A percentile compares a stretch with the other conserved stretches of the same genome.
Evolutionary conservation across 805 yeast species (phyloP).

Genomic region (Barnettozyma vustinii): DNA sequence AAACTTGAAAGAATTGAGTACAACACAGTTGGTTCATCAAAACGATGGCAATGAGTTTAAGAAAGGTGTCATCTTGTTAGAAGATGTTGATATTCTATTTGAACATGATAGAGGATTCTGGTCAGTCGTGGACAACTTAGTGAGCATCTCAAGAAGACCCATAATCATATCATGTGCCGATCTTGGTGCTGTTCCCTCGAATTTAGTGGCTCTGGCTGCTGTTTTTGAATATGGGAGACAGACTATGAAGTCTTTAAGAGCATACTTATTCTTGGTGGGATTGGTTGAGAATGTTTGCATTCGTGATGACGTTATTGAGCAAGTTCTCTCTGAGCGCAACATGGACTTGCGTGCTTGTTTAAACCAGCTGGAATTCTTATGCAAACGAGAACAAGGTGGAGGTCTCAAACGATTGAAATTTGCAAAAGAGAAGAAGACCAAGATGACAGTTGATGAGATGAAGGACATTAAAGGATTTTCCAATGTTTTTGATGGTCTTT

Average conservation of each 20-base stretch:
- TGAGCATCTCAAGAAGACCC: conserved; percentile 62
- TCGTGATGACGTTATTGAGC: conserved; percentile 25
- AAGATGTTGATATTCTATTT: conserved; percentile 79
- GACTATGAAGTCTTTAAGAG: conserved; percentile 16
- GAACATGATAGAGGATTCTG: conserved; percentile 77
- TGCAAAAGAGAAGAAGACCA: background rate
- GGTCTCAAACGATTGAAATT: background rate
- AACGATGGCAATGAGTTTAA: conserved; percentile 30
- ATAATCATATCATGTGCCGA: conserved; percentile 61
- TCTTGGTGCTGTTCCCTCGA: conserved; percentile 40
- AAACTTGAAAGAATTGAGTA: conserved; percentile 70
- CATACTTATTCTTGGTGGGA: conserved; percentile 39
- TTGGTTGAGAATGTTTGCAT: conserved; percentile 32
- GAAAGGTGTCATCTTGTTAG: conserved; percentile 69
- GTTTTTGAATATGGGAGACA: conserved; percentile 28
- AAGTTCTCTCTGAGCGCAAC: conserved; percentile 23
- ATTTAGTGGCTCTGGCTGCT: conserved; percentile 41
- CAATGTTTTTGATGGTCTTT: conserved; percentile 6
- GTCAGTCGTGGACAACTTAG: conserved; percentile 58
- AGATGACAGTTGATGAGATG: background rate
- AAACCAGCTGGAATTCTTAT: conserved; percentile 26
- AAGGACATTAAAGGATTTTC: conserved; percentile 3
- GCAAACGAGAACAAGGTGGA: background rate
- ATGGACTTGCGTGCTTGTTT: conserved; percentile 45
- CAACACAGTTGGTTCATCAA: conserved; percentile 72